Evolutionary conservation across 2,329 filamentous ascomycete species (phyloP), one percentile per base, ranked within the genome.

Genomic region (Colletotrichum paranaense): DNA sequence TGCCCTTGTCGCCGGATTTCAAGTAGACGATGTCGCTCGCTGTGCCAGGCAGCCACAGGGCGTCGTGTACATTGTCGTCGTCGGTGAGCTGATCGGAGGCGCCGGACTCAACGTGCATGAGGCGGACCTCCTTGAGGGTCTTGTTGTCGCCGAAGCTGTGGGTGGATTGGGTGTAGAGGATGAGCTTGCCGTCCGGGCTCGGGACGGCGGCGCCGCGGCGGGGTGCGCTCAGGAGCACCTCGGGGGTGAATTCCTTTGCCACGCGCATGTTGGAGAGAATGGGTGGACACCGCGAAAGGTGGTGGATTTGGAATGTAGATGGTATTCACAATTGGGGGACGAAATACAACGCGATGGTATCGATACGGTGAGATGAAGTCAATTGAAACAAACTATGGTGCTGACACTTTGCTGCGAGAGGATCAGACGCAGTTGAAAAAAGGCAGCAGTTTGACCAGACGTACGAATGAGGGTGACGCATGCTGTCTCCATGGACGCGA

Each of bases 151-250:
- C 78, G 62, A 84, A 80, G 35, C 78, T 77, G 72, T 86, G 81
- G 30, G 80, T 81, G 6, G 82, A 81, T 58, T 86, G 76, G 22
- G 83, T 84, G 76, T 83, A 83, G 53, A 88, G 77, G 8, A 84
- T 80, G 14, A 82, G 81, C 5, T 84, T 80, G 67, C 85, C 84
- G 68, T 82, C 81, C 26, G 81, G 78, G 67, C 82, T 85, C 9
- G 84, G 82, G 7, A 86, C 79, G 1, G 82, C 83, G n/a, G 79
- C 73, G 26, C 78, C 77, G 38, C 80, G 78, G 35, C 77, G 78
- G 49, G 81, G 80, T 4, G 77, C 76, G 42, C 74, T 78, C 56
- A 82, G 75, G 56, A 84, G 76, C 5, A 76, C 67, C 74, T 84
- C 81, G 12, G 82, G 78, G 19, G 81, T 83, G 69, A 83, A 74